Evolutionary conservation across 805 yeast species (phyloP).

Genomic region (Zygoascus biomembranicola): DNA sequence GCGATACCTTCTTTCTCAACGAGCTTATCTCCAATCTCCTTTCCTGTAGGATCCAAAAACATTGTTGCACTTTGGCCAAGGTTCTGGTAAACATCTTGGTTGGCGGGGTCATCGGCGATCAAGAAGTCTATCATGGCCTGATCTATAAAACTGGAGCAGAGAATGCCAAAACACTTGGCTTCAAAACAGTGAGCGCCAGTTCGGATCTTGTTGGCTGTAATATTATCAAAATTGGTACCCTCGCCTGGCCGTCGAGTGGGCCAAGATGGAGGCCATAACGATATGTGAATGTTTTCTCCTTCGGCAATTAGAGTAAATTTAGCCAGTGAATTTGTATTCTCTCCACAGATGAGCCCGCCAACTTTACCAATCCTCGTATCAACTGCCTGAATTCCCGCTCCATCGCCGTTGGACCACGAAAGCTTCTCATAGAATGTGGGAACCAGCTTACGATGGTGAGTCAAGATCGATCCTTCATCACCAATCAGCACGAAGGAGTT

Average conservation of each 20-base stretch:
- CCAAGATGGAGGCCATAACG: slow-evolving; percentile 22
- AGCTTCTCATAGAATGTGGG: slow-evolving; percentile 21
- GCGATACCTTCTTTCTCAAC: slow-evolving; percentile 22
- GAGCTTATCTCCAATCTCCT: slow-evolving; percentile 21
- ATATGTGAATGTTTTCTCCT: slow-evolving; percentile 22
- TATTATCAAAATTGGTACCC: slow-evolving; percentile 11
- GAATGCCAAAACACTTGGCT: slow-evolving; percentile 22
- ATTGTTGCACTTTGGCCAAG: slow-evolving; percentile 20
- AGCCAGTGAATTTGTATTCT: slow-evolving; percentile 23
- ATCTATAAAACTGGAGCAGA: slow-evolving; percentile 21
- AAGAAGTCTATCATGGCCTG: slow-evolving; percentile 16
- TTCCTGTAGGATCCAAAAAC: slow-evolving; percentile 20
- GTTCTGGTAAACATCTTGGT: slow-evolving; percentile 13
- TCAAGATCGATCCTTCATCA: slow-evolving; percentile 16
- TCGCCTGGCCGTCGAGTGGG: slow-evolving; percentile 11
- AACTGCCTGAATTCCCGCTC: slow-evolving; percentile 18
- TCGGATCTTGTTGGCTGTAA: slow-evolving; percentile 20
- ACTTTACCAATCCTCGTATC: slow-evolving; percentile 19
- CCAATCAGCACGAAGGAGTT: slow-evolving; percentile 20
- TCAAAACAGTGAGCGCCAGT: slow-evolving; percentile 23
- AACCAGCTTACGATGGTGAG: slow-evolving; percentile 20
- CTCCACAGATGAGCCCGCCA: slow-evolving; percentile 21
- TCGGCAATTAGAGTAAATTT: slow-evolving; percentile 20
- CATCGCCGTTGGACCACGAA: slow-evolving; percentile 22
- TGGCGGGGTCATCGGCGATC: slow-evolving; percentile 22